Conservation (phyloP, 441 rosid genomes). For the Jatropha podagrica region DNA sequence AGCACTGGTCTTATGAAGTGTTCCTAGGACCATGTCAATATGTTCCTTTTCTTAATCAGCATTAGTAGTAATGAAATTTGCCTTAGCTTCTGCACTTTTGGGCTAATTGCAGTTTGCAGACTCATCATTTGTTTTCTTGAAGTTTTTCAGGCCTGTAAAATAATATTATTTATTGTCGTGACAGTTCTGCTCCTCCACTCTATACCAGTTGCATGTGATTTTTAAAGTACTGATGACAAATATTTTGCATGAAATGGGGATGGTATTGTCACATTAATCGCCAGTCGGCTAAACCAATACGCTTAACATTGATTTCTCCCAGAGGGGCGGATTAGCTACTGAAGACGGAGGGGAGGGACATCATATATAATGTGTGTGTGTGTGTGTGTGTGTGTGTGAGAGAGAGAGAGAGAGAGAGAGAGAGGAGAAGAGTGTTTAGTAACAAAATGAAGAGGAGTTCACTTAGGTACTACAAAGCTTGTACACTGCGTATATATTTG, state of each 20-base stretch:
- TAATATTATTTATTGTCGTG: background rate
- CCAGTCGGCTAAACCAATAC: background rate
- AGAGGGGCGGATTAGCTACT: too few relatives aligned
- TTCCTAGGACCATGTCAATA: background rate
- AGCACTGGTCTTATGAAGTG: background rate
- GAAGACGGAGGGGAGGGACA: too few relatives aligned
- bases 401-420: too few relatives aligned
- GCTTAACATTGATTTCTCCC: background rate
- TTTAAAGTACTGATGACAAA: background rate
- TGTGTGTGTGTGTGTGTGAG: too few relatives aligned
- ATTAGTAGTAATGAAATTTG: background rate
- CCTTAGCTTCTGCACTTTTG: background rate
- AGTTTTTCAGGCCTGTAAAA: background rate
- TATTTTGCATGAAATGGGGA: background rate
- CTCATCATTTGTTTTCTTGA: background rate
- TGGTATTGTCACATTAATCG: background rate
- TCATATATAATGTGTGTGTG: too few relatives aligned
- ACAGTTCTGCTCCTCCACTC: background rate
- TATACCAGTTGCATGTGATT: background rate
- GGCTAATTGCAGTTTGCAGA: background rate
- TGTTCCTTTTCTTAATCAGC: background rate
- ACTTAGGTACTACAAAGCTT: too few relatives aligned
- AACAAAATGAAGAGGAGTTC: background rate
- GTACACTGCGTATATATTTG: too few relatives aligned
- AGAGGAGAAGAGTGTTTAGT: background rate